Base-by-base conservation (phyloP, 352 stramenopile species). In the Globisporangium viniferum region DNA sequence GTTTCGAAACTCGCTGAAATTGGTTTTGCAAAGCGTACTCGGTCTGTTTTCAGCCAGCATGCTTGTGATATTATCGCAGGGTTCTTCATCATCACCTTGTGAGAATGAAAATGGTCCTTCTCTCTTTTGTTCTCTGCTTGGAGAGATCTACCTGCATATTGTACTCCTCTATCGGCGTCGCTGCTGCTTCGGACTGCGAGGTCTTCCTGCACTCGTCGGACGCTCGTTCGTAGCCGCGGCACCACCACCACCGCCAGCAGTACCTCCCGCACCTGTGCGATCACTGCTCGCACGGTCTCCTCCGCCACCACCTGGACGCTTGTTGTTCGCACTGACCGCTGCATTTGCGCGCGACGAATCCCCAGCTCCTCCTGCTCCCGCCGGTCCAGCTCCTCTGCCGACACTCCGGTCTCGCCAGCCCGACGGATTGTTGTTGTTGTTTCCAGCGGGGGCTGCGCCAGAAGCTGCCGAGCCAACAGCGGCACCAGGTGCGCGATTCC, bases 111-210 rank as follows among this genome's bases (percentile, higher is more conserved):
- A 49, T 20, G 5, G 15, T n/a, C 41, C 14, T 9, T 29, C 48
- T 12, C 9, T 56, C 49, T 31, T 9, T 31, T 44, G 14, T 5
- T 46, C 39, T 46, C 39, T 46, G 39, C 39, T 46, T 14, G 15
- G 39, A 46, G 14, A 46, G 12, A 46, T 46, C 39, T 18, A 46
- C 12, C 39, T 46, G 15, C 39, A 7, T 20, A 24, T 24, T 24
- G 24, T 24, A 24, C 5, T 12, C 20, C 12, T 9, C 70, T 84
- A 84, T 77, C 77, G 69, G 62, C 79, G 76, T 20, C 79, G 79
- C 44, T 82, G 76, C 49, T 84, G 76, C 59, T 86, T 86, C 12
- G 79, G 79, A 59, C 79, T 86, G 18, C 77, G 77, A 10, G 77
- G 73, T 41, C 77, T 49, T 24, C 60, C 57, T 3, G 66, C 65